Conservation (phyloP, 2,329 filamentous ascomycete genomes). For the Hypoxylon sp. region DNA sequence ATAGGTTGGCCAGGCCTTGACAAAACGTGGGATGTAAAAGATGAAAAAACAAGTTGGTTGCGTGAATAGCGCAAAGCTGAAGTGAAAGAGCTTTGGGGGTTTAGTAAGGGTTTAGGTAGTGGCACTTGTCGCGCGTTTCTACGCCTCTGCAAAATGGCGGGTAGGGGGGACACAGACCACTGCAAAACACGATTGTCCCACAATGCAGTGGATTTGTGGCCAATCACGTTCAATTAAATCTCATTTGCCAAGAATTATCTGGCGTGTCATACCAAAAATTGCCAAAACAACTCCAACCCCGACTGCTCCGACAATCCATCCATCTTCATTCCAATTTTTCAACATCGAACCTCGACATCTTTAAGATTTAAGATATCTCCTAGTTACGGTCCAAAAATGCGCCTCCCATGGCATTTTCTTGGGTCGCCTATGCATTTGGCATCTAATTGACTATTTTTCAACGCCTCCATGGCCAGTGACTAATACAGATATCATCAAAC, state of each 20-base stretch:
- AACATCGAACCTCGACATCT: constrained; percentile 48
- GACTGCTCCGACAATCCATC: constrained; percentile 44
- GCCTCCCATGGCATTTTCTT: constrained; percentile 17
- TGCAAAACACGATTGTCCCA: constrained; percentile 43
- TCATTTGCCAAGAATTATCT: constrained; percentile 37
- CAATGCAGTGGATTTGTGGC: constrained; percentile 17
- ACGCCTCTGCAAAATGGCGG: constrained; percentile 29
- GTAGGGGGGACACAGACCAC: constrained; percentile 47
- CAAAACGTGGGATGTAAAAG: constrained; percentile 11
- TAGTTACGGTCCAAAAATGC: constrained; percentile 17
- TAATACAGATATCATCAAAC: constrained; percentile 29
- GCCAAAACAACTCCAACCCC: constrained; percentile 52
- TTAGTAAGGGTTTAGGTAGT: constrained; percentile 43
- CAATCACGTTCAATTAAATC: constrained; percentile 50
- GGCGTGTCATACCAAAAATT: constrained; percentile 50
- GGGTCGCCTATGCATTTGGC: constrained; percentile 45
- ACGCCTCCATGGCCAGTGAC: constrained; percentile 13
- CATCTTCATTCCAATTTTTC: constrained; percentile 48
- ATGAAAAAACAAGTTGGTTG: constrained; percentile 26
- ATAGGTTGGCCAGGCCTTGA: constrained; percentile 5
- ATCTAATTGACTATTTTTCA: constrained; percentile 49
- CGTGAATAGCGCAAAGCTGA: constrained; percentile 43
- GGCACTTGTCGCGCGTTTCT: constrained; percentile 44
- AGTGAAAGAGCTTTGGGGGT: constrained; percentile 35
- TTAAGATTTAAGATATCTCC: constrained; percentile 26